Evolutionary conservation across 805 yeast species (phyloP), one percentile per base, ranked within the genome.

Genomic region (Pachysolen tannophilus): DNA sequence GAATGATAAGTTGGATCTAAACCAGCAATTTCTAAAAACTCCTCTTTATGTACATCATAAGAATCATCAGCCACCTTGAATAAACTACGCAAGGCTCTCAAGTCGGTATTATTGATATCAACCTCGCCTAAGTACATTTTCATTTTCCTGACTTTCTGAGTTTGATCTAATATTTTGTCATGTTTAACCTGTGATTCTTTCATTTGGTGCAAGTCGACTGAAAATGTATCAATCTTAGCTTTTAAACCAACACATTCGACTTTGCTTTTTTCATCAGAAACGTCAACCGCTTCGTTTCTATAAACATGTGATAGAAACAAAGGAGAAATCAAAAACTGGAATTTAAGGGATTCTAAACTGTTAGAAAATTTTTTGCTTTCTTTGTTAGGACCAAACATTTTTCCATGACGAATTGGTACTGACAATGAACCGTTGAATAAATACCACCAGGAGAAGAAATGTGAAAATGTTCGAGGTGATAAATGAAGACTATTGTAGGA

Each of bases 381-480:
- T 35, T 65, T 65, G 5, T 58, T 50, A 16, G 72, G 72, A 0
- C 75, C 76, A 61, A 85, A 90, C 17, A 92, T 50, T 2, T 59
- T 55, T 0, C 97, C 97, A 30, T 72, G 67, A 34, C 94, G 69
- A 11, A 86, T 71, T 0, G 97, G 95, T 15, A 88, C 62, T 34
- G 86, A 75, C 45, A 82, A 66, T 37, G 80, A 78, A 18, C 90
- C 80, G n/a, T 80, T 71, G 55, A 90, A 90, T 44, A 83, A 69
- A 23, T 60, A 58, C 95, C 96, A 88, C 97, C 97, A 92, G 4
- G 56, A 51, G 48, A 75, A 77, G 59, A 92, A 87, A 40, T 77
- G 82, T 6, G 60, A 52, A 44, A 90, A 65, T 0, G 78, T 69
- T 4, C 62, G 63, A 2, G 96, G 95, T 3, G 87, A 68, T 34